Percentiles rank a stretch among this genome's conserved stretches.
Evolutionary conservation across 495 filamentous ascomycete genomes (phyloP).

Genomic region (Paragyromitra xinjiangensis): DNA sequence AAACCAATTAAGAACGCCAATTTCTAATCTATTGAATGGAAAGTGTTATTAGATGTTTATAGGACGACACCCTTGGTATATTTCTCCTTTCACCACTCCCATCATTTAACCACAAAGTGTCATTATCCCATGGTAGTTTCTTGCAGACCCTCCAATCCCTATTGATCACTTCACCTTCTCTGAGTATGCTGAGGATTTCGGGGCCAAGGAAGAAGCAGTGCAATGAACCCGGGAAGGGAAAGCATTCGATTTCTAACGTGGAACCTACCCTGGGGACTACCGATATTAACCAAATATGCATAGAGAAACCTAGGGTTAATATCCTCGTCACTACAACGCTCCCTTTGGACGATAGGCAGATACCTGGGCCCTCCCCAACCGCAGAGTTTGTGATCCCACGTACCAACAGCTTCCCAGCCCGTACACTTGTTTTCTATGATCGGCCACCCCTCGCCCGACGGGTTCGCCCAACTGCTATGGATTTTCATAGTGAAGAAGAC

Average conservation of each 20-base stretch:
- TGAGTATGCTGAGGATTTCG: not conserved
- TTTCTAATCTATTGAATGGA: not conserved
- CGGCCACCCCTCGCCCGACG: not conserved
- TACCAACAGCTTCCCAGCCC: not conserved
- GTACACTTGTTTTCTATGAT: not conserved
- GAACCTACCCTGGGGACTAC: not conserved
- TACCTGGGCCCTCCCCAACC: not conserved
- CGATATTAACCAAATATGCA: no score
- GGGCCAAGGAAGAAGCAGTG: not conserved
- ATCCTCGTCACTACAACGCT: not conserved
- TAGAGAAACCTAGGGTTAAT: not conserved
- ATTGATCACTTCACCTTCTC: not conserved
- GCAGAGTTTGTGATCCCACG: not conserved
- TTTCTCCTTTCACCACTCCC: not conserved
- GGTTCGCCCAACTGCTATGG: not conserved
- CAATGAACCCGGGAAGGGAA: not conserved
- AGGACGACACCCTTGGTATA: not conserved
- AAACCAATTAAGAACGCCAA: not conserved
- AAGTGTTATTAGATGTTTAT: not conserved
- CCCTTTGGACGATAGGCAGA: not conserved
- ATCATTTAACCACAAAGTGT: no score
- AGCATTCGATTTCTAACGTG: not conserved
- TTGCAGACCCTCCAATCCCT: not conserved
- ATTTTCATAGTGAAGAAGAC: conserved; percentile 12
- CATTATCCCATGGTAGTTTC: not conserved